Percentiles rank a stretch among this genome's conserved stretches.
Conservation (phyloP, 2,329 filamentous ascomycete species). For the Ascochyta clinopodiicola region DNA sequence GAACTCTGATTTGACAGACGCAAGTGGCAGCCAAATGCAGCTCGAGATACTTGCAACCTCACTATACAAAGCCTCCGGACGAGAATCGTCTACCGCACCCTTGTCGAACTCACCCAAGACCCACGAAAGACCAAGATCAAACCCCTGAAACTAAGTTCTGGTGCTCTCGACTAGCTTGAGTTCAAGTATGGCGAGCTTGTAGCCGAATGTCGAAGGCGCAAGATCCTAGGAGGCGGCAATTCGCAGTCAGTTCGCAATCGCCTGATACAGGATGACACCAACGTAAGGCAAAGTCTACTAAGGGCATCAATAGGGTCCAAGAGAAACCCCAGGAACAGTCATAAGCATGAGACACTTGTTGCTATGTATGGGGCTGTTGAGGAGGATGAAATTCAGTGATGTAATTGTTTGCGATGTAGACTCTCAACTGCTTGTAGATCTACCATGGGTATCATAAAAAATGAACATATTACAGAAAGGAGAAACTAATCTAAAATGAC, state of each 20-base stretch:
- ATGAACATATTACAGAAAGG: not conserved
- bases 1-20: not conserved
- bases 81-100: not conserved
- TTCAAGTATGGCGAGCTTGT: constrained; percentile 25
- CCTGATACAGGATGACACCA: constrained; percentile 31
- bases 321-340: not conserved
- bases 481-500: not conserved
- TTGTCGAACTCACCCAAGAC: not conserved
- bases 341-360: not conserved
- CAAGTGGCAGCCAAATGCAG: not conserved
- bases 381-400: not conserved
- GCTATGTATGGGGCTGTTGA: not conserved
- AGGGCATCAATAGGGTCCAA: constrained; percentile 7
- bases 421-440: not conserved
- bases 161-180: constrained; percentile 14
- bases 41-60: not conserved
- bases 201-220: constrained; percentile 24
- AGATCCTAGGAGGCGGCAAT: constrained; percentile 19
- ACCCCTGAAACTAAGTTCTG: constrained; percentile 4
- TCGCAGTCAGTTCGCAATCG: constrained; percentile 18
- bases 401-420: not conserved
- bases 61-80: not conserved
- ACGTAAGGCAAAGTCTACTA: constrained; percentile 9
- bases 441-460: constrained; percentile 1
- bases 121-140: not conserved